Conservation (phyloP, 805 yeast species). For the Suhomyces tanzawaensis region DNA sequence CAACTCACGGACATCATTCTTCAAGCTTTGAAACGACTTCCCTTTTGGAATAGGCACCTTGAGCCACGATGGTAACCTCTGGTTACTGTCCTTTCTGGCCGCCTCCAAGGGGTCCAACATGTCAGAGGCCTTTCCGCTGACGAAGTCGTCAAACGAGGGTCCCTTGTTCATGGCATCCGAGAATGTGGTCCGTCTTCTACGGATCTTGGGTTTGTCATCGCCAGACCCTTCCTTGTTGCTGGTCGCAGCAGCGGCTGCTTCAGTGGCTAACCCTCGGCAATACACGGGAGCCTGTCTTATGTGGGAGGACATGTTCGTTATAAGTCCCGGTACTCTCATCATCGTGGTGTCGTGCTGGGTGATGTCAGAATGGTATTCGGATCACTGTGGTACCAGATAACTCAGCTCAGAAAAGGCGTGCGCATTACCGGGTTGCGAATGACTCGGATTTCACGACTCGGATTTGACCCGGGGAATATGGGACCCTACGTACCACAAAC, state of each 20-base stretch:
- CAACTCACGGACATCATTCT: conserved; percentile 82
- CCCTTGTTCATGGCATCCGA: conserved; percentile 74
- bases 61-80: conserved; percentile 87
- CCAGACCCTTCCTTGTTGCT: background rate
- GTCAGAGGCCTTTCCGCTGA: conserved; percentile 75
- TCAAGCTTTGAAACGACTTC: conserved; percentile 70
- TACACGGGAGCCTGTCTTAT: background rate
- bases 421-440: no score
- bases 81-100: conserved; percentile 65
- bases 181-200: conserved; percentile 50
- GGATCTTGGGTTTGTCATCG: no score
- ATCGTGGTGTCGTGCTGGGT: no score
- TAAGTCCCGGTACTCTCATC: background rate
- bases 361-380: conserved; percentile 1
- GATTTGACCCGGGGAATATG: no score
- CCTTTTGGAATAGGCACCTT: conserved; percentile 98
- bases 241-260: conserved; percentile 1
- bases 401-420: conserved; percentile 1
- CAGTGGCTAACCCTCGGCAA: conserved; percentile 10
- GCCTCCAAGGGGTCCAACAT: conserved; percentile 73
- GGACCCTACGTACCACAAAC: no score
- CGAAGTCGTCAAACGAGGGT: conserved; percentile 90
- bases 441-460: no score
- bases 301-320: background rate
- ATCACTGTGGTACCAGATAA: conserved; percentile 1